These are phyloP conservation scores for Neltuma alba DNA, from an alignment of 306 rosid genomes.

Conservation along the genomic window DNA sequence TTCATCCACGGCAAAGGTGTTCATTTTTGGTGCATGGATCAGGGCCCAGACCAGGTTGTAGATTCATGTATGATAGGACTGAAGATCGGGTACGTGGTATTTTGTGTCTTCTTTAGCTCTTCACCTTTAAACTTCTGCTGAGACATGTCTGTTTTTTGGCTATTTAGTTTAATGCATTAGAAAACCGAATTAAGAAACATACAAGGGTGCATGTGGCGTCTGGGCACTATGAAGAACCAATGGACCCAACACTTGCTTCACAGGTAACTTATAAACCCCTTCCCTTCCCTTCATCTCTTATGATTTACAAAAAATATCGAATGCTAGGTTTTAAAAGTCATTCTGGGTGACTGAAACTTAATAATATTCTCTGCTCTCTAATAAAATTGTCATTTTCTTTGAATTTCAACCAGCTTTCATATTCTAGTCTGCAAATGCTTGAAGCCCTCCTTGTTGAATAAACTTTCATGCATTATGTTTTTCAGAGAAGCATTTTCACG, in stretches of 20 bases:
- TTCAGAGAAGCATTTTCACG: constrained; percentile 83
- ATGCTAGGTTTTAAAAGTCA: neutral
- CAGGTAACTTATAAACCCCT: constrained; percentile 57
- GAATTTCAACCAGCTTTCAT: constrained; percentile 28
- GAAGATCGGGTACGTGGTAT: constrained; percentile 76
- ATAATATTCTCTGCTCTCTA: neutral
- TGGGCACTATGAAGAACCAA: constrained; percentile 71
- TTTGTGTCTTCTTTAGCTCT: constrained; percentile 5
- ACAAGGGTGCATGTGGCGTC: constrained; percentile 69
- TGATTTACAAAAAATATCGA: neutral
- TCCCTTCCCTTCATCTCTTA: constrained; percentile 8
- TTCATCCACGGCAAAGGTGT: constrained; percentile 66
- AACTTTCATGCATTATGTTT: constrained; percentile 31
- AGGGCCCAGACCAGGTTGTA: constrained; percentile 70
- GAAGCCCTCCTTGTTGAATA: constrained; percentile 26
- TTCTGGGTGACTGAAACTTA: constrained; percentile 8
- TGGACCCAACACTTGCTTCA: constrained; percentile 87
- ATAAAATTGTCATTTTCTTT: constrained; percentile 13
- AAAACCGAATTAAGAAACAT: constrained; percentile 68
- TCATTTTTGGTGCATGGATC: constrained; percentile 68
- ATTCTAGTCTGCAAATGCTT: constrained; percentile 23
- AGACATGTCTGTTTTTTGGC: constrained; percentile 39
- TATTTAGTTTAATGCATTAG: constrained; percentile 76
- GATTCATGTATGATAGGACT: constrained; percentile 81
- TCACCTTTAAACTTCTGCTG: constrained; percentile 33